These are phyloP conservation scores for Penicillium sp. DNA, from an alignment of 2,329 filamentous ascomycete genomes.

Conservation along the genomic window DNA sequence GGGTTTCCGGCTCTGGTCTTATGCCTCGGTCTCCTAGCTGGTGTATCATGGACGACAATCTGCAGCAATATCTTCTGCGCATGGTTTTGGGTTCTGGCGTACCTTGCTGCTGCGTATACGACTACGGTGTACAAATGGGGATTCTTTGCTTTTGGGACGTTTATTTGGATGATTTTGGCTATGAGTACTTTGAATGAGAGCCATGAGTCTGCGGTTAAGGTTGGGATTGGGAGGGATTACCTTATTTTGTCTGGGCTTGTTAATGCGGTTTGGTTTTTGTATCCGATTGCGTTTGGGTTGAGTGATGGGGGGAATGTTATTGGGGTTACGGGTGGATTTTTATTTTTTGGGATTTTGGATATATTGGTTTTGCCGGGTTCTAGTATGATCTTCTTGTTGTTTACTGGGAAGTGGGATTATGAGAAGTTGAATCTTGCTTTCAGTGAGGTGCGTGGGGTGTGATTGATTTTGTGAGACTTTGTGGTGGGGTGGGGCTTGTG, in stretches of 20 bases:
- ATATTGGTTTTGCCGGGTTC: conserved; percentile 50
- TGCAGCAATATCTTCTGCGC: conserved; percentile 51
- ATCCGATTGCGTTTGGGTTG: conserved; percentile 56
- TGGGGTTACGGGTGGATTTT: conserved; percentile 46
- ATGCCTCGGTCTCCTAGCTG: conserved; percentile 52
- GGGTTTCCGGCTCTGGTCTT: conserved; percentile 50
- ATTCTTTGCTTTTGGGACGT: conserved; percentile 56
- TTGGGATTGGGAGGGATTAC: conserved; percentile 50
- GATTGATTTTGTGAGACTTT: background rate
- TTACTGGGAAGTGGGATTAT: conserved; percentile 54
- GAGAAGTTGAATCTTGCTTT: conserved; percentile 53
- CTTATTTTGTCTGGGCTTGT: conserved; percentile 48
- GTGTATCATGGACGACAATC: conserved; percentile 59
- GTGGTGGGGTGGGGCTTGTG: too few relatives aligned
- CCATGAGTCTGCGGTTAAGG: conserved; percentile 39
- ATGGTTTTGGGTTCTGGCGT: conserved; percentile 55
- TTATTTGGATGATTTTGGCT: conserved; percentile 50
- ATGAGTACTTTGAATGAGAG: conserved; percentile 46
- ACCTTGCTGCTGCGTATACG: conserved; percentile 53
- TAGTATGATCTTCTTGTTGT: conserved; percentile 33
- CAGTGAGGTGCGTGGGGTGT: conserved; percentile 41
- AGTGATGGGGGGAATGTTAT: conserved; percentile 56
- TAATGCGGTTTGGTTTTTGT: conserved; percentile 41
- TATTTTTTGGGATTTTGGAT: conserved; percentile 59
- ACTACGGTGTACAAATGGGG: conserved; percentile 58